Evolutionary conservation across 208 protist genomes (phyloP), one percentile per base, ranked within the genome.

Genomic region (Acanthamoeba sp.): DNA sequence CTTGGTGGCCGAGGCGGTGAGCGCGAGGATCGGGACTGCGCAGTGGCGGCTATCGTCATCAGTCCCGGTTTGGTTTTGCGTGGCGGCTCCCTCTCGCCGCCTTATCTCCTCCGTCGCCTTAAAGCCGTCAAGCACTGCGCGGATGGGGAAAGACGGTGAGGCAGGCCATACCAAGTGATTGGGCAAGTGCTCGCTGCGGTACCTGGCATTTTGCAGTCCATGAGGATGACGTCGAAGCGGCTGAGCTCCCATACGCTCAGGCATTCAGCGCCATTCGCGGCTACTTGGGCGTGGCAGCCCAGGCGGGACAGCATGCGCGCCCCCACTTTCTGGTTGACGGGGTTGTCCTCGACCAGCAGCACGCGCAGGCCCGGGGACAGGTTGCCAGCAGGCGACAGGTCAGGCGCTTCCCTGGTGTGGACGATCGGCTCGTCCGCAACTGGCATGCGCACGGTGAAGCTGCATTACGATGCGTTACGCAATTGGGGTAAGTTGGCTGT

Each of bases 261-360:
- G 38, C 38, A 16, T 52, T 38, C 73, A 7, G 14, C 38, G 20
- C 73, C 73, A 27, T 84, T 48, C 18, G 22, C 20, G 12, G 29
- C 73, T 42, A 52, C 42, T 9, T 84, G 14, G 12, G 38, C 29
- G 34, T 9, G 6, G 73, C 34, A 52, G 42, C 73, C 73, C n/a
- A 84, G 42, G 10, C 24, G 16, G 6, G 38, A 29, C 22, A 84
- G 73, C 73, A 55, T 40, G 24, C 24, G 14, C 73, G 42, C 24
- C 6, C 16, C 73, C 18, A 84, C 73, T 32, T 42, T 84, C 38
- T 40, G 34, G 38, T 84, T 84, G 73, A 84, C 42, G 18, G 42
- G 34, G 38, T 84, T 84, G 42, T 84, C 73, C 42, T 84, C 73
- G 12, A 84, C 73, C 42, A 84, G 22, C 36, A 84, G 27, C 34